Evolutionary conservation across 345 rosid species (phyloP).

Genomic region (Melaleuca alternifolia): DNA sequence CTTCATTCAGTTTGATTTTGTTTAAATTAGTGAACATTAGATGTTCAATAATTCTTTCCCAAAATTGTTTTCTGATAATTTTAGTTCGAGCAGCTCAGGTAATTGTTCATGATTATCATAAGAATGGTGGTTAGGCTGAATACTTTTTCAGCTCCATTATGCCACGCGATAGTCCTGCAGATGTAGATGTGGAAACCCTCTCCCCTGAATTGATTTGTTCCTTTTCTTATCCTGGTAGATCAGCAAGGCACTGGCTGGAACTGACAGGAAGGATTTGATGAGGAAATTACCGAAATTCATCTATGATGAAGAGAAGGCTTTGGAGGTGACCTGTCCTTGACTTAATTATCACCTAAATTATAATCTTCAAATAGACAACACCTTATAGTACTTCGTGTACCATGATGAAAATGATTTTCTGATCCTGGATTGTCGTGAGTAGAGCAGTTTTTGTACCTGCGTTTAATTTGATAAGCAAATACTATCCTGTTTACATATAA

Average conservation of each 20-base stretch:
- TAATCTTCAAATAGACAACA: neutral
- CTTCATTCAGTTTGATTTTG: neutral
- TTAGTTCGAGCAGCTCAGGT: neutral
- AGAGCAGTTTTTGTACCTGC: neutral
- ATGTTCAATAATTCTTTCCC: neutral
- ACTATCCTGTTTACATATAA: neutral
- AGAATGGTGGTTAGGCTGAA: neutral
- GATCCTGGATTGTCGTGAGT: neutral
- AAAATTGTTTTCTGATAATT: neutral
- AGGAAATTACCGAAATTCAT: constrained; percentile 92
- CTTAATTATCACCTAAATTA: neutral
- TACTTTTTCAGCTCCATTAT: neutral
- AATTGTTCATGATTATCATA: neutral
- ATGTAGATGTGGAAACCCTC: neutral
- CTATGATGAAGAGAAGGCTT: constrained; percentile 87
- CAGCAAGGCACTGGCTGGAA: constrained; percentile 72
- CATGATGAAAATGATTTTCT: neutral
- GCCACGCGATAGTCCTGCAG: neutral
- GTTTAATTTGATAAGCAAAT: neutral
- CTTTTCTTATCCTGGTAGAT: constrained; percentile 27
- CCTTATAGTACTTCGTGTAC: neutral
- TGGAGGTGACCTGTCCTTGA: constrained; percentile 46
- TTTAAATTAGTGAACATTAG: neutral
- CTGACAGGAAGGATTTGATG: constrained; percentile 83
- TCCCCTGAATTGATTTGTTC: neutral